These are phyloP conservation scores for Spirogloea muscicola DNA, from an alignment of 139 green algal species.

Conservation along the genomic window DNA sequence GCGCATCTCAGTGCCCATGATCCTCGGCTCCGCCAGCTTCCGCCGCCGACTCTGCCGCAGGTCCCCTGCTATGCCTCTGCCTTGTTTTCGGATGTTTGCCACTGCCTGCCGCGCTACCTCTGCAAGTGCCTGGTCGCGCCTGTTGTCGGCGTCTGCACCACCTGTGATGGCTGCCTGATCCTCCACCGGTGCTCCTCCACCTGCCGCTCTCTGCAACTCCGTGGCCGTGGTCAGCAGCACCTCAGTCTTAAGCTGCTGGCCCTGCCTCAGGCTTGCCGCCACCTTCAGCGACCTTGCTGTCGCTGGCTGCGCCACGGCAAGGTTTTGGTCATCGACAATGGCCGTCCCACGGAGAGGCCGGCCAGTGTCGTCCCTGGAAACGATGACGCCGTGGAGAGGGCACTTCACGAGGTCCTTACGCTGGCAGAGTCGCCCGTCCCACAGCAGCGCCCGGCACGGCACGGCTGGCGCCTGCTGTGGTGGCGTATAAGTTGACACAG, in stretches of 20 bases:
- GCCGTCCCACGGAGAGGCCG: background rate
- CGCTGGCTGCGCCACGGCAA: too few species aligned
- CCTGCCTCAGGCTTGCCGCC: too few species aligned
- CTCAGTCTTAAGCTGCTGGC: too few species aligned
- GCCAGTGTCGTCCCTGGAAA: constrained; percentile 23
- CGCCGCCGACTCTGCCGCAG: background rate
- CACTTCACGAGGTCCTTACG: constrained; percentile 23
- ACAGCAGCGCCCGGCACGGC: constrained; percentile 32
- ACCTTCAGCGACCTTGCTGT: too few species aligned
- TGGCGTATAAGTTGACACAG: constrained; percentile 26
- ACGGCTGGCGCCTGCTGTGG: background rate
- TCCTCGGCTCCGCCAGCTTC: background rate
- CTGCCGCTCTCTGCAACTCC: constrained; percentile 8
- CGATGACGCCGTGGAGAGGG: constrained; percentile 42
- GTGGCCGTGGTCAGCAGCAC: too few species aligned
- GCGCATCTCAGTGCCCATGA: too few species aligned
- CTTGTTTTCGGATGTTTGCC: background rate
- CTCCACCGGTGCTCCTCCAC: background rate
- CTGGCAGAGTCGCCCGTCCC: constrained; percentile 24
- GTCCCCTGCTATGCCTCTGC: too few species aligned
- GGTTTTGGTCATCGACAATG: too few species aligned
- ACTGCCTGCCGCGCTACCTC: background rate
- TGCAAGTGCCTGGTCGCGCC: background rate
- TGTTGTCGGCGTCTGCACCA: background rate
- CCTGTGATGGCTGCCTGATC: background rate